phyloP scores from a whole-genome alignment of 345 rosid genomes.

The Microcos paniculata region DNA sequence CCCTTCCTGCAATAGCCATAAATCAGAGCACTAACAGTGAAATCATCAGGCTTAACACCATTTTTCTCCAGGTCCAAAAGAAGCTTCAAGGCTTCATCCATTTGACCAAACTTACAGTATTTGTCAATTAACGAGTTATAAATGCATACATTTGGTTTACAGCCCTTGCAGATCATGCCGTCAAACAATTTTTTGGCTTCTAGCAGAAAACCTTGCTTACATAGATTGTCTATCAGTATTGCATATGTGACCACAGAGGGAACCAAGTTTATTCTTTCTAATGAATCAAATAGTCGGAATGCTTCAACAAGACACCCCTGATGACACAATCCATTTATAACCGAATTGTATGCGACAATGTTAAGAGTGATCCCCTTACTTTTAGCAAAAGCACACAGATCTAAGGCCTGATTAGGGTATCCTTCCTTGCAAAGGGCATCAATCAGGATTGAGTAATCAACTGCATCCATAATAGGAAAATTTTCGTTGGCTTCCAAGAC shows the following conservation, averaged over 20 bases:
- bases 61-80: constrained; percentile 40
- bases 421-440: constrained; percentile 79
- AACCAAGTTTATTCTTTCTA: constrained; percentile 54
- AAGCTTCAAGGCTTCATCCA: constrained; percentile 61
- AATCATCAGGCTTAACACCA: constrained; percentile 54
- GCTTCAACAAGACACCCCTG: constrained; percentile 89
- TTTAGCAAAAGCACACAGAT: constrained; percentile 58
- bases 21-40: constrained; percentile 69
- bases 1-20: constrained; percentile 69
- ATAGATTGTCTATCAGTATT: constrained; percentile 61
- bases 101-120: constrained; percentile 60
- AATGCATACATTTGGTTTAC: constrained; percentile 41
- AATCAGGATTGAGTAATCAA: constrained; percentile 57
- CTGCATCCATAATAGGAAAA: constrained; percentile 53
- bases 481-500: constrained; percentile 39
- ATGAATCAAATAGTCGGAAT: constrained; percentile 76
- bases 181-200: constrained; percentile 67
- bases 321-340: constrained; percentile 66
- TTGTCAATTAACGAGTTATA: constrained; percentile 69
- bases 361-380: constrained; percentile 50
- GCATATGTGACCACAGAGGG: constrained; percentile 67
- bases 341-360: constrained; percentile 65
- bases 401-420: constrained; percentile 52
- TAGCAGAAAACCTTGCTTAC: constrained; percentile 60
- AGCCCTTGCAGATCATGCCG: constrained; percentile 51